These are phyloP conservation scores for Pseudopithomyces maydicus DNA, from an alignment of 2,329 filamentous ascomycete genomes.

Conservation along the genomic window DNA sequence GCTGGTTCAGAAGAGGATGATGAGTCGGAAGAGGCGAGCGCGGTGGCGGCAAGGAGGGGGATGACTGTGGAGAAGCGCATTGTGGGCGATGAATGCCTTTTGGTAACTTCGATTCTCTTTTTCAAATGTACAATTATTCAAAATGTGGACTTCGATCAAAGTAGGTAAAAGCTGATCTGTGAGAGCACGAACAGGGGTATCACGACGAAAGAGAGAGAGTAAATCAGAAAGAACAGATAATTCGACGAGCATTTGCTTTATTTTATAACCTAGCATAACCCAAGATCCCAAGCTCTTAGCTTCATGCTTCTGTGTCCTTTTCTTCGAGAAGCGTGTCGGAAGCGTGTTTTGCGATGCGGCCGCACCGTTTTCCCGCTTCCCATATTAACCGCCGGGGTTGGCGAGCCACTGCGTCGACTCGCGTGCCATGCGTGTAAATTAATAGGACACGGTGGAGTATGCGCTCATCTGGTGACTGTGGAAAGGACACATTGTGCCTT, in stretches of 20 bases:
- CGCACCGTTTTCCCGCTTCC: constrained; percentile 26
- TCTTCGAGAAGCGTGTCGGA: constrained; percentile 17
- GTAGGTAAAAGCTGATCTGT: background rate
- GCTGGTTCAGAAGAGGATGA: constrained; percentile 17
- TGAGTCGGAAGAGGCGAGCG: constrained; percentile 21
- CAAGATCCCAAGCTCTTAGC: background rate
- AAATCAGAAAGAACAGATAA: background rate
- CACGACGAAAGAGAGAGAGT: background rate
- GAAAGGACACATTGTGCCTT: constrained; percentile 18
- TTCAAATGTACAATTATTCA: background rate
- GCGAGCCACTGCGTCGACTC: constrained; percentile 3
- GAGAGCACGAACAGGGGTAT: background rate
- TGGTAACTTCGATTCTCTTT: background rate
- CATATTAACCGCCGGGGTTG: constrained; percentile 25
- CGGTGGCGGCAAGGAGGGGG: constrained; percentile 24
- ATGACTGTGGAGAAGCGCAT: constrained; percentile 33
- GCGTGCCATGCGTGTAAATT: constrained; percentile 18
- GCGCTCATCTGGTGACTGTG: background rate
- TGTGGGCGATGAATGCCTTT: background rate
- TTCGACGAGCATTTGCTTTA: background rate
- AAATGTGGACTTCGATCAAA: background rate
- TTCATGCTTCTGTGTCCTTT: constrained; percentile 19
- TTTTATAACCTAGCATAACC: background rate
- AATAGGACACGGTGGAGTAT: constrained; percentile 27
- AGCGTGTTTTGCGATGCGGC: constrained; percentile 7